Percentiles rank a stretch among this genome's conserved stretches.
Evolutionary conservation across 2,329 filamentous ascomycete species (phyloP).

Genomic region (Xylaria sp.): DNA sequence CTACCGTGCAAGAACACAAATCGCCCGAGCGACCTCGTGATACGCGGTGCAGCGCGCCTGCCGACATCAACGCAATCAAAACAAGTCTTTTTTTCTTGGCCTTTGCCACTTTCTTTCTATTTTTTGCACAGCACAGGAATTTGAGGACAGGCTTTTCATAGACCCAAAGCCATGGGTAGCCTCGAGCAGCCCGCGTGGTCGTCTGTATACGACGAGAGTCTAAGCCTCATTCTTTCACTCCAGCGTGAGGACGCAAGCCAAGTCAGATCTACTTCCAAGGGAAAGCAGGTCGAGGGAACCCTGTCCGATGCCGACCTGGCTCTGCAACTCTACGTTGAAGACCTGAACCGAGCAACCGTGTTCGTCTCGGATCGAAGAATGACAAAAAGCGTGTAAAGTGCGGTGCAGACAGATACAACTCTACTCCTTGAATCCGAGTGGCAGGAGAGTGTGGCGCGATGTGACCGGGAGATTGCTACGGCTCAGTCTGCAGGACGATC

Average conservation of each 20-base stretch:
- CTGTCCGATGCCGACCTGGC: conserved; percentile 40
- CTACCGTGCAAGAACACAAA: too few species aligned
- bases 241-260: conserved; percentile 18
- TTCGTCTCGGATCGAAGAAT: conserved; percentile 41
- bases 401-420: conserved; percentile 38
- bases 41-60: neutral
- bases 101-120: neutral
- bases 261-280: conserved; percentile 31
- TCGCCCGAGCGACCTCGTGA: too few species aligned
- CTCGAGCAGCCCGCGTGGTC: conserved; percentile 18
- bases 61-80: too few species aligned
- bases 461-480: conserved; percentile 32
- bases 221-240: conserved; percentile 25
- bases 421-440: conserved; percentile 31
- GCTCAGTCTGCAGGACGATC: conserved; percentile 13
- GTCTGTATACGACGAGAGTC: conserved; percentile 26
- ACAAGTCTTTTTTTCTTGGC: neutral
- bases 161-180: conserved; percentile 10
- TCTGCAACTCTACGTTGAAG: conserved; percentile 37
- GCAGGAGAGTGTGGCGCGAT: conserved; percentile 32
- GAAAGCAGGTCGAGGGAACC: conserved; percentile 38
- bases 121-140: neutral
- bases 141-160: neutral
- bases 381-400: conserved; percentile 41
- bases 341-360: conserved; percentile 31